A percentile compares a stretch with the other conserved stretches of the same genome.
phyloP scores from a whole-genome alignment of 257 asterid genomes.

The Capsicum rhomboideum region DNA sequence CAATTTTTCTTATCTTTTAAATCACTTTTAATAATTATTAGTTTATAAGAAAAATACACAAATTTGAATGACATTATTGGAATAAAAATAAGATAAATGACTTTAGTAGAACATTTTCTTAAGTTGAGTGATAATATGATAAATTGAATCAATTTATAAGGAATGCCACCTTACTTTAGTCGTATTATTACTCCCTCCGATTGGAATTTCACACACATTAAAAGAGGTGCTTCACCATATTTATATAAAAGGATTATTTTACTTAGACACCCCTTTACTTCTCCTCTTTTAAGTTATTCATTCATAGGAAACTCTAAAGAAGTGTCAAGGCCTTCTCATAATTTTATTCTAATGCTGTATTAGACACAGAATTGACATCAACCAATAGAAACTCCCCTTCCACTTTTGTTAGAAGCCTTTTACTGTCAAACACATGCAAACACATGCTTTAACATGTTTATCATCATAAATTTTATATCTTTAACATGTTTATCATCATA shows the following conservation, averaged over 20 bases:
- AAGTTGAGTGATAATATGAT: no score
- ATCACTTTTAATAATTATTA: no score
- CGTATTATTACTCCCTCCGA: background rate
- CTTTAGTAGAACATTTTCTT: no score
- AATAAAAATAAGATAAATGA: no score
- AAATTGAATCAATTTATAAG: no score
- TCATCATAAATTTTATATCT: background rate
- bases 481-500: background rate
- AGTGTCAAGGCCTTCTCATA: background rate
- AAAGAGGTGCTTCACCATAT: background rate
- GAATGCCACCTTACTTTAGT: background rate
- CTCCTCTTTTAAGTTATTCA: background rate
- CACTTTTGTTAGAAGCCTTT: background rate
- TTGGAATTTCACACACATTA: background rate
- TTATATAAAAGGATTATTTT: no score
- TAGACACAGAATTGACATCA: background rate
- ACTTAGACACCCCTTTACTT: background rate
- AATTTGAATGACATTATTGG: no score
- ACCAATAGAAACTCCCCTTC: background rate
- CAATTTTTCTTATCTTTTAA: no score
- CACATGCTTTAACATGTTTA: background rate
- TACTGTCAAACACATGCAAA: background rate
- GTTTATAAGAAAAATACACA: no score
- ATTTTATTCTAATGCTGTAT: background rate
- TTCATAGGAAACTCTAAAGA: background rate